These are phyloP conservation scores for Moricandia moricandioides DNA, from an alignment of 345 rosid genomes.

Conservation along the genomic window DNA sequence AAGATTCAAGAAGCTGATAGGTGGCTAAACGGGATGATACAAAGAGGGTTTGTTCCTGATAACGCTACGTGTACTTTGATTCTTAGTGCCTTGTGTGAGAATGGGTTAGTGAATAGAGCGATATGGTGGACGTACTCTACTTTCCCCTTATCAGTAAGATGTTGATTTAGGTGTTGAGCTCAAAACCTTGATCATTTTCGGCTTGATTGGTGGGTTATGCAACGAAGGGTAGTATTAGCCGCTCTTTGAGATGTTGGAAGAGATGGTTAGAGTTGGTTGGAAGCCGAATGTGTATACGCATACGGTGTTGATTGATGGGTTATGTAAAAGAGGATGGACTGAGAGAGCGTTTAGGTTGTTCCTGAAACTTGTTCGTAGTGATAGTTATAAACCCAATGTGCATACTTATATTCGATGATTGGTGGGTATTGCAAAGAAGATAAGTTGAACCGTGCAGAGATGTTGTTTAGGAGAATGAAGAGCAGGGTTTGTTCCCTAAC, in stretches of 20 bases:
- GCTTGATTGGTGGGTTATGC: conserved; percentile 76
- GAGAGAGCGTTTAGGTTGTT: conserved; percentile 90
- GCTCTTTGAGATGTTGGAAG: conserved; percentile 82
- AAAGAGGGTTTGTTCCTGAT: conserved; percentile 59
- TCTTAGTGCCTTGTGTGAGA: conserved; percentile 49
- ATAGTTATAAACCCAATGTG: conserved; percentile 71
- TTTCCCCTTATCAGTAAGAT: conserved; percentile 68
- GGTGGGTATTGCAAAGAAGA: conserved; percentile 75
- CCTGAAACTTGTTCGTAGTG: conserved; percentile 78
- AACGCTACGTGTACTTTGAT: conserved; percentile 71
- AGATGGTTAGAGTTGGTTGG: conserved; percentile 75
- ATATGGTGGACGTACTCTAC: too few species aligned
- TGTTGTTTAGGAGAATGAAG: conserved; percentile 80
- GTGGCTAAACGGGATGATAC: conserved; percentile 67
- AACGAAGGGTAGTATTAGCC: conserved; percentile 79
- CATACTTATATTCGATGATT: conserved; percentile 79
- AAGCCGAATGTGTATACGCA: conserved; percentile 88
- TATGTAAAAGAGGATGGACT: conserved; percentile 91
- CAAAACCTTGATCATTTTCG: conserved; percentile 72
- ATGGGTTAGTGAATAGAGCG: conserved; percentile 59
- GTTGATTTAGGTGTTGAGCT: conserved; percentile 54
- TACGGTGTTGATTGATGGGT: conserved; percentile 69
- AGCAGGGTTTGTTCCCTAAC: conserved; percentile 74
- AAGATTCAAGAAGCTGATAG: conserved; percentile 61
- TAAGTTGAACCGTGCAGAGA: conserved; percentile 82